phyloP scores from a whole-genome alignment of 108 stramenopile species.

The Hondaea fermentalgiana region DNA sequence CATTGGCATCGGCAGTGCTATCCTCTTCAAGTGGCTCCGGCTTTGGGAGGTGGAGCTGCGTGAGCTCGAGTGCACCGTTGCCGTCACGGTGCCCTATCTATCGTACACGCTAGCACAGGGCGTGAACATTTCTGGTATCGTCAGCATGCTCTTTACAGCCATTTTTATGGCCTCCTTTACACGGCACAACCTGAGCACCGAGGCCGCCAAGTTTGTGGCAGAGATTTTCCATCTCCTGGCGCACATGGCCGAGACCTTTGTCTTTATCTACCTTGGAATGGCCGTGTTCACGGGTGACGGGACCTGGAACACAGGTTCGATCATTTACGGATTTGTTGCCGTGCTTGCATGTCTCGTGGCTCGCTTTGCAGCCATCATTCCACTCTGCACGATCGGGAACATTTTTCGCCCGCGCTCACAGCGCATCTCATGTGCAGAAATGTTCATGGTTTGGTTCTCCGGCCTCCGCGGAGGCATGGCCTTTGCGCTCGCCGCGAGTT shows the following conservation, averaged over 20 bases:
- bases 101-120: slow-evolving; percentile 65
- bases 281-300: slow-evolving; percentile 39
- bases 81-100: slow-evolving; percentile 57
- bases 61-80: slow-evolving; percentile 57
- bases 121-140: slow-evolving; percentile 73
- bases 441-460: slow-evolving; percentile 67
- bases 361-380: slow-evolving; percentile 61
- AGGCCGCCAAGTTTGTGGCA: slow-evolving; percentile 44
- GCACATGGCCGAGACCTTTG: slow-evolving; percentile 62
- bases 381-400: slow-evolving; percentile 9
- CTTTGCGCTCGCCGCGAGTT: slow-evolving; percentile 41
- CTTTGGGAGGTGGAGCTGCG: slow-evolving; percentile 51
- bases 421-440: neutral
- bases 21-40: slow-evolving; percentile 59
- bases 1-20: slow-evolving; percentile 42
- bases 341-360: slow-evolving; percentile 57
- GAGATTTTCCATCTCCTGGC: slow-evolving; percentile 54
- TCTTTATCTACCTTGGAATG: slow-evolving; percentile 74
- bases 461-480: slow-evolving; percentile 69
- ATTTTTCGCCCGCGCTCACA: neutral
- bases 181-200: slow-evolving; percentile 51
- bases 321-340: neutral
- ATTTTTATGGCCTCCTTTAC: slow-evolving; percentile 73
- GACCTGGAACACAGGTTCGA: neutral
- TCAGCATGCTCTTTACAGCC: slow-evolving; percentile 76